phyloP scores from a whole-genome alignment of 1,139 yeast species.

The Kodamaea derodonti region DNA sequence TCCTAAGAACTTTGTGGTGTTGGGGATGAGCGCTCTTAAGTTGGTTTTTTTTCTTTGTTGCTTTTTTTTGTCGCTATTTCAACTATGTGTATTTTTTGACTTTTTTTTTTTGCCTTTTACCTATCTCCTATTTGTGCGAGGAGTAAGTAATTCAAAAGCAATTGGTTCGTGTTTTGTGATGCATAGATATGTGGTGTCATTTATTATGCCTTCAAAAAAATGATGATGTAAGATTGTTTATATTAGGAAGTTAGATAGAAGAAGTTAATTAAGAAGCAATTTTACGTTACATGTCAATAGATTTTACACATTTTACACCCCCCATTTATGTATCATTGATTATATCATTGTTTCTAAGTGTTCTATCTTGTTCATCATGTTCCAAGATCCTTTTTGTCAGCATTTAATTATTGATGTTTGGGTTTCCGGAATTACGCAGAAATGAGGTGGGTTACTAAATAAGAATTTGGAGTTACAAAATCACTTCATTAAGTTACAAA shows the following conservation, averaged over 20 bases:
- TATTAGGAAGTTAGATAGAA: no score
- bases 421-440: background rate
- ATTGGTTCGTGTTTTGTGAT: background rate
- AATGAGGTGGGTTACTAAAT: no score
- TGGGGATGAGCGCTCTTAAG: background rate
- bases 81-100: background rate
- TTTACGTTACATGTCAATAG: no score
- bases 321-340: background rate
- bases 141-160: background rate
- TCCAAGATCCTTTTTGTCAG: background rate
- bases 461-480: no score
- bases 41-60: background rate
- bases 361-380: background rate
- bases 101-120: background rate
- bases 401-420: background rate
- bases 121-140: background rate
- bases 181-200: background rate
- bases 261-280: no score
- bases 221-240: no score
- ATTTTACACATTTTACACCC: no score
- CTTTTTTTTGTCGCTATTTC: background rate
- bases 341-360: background rate
- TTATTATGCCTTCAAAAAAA: no score
- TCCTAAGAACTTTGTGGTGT: background rate
- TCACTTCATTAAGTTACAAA: no score